Evolutionary conservation across 305 asterid genomes (phyloP), one percentile per base, ranked within the genome.

Genomic region (Caryopteris hybrid): DNA sequence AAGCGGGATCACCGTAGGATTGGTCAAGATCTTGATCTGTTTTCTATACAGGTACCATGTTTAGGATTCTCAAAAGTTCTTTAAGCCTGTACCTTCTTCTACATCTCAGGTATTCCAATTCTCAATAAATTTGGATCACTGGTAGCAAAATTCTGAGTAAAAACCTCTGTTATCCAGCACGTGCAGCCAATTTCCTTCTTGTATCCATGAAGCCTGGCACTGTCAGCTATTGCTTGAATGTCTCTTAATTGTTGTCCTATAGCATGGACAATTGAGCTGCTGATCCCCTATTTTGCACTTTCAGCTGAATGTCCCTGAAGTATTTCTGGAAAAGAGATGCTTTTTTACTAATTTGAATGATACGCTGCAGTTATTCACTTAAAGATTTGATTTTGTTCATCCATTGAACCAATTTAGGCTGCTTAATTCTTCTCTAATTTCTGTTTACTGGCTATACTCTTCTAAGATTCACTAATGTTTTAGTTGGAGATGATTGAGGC

Each of bases 1-100:
- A 90, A 97, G 72, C 85, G 98, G 66, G 98, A 93, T 78, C 98
- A 93, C 75, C 90, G 97, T 16, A 86, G 94, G 64, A 82, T 93
- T 75, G 97, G 98, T 73, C 98, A 84, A 74, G 96, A 93, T 79
- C 97, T 93, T 68, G 98, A 93, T 83, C 88, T 93, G 57, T 93
- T 93, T 66, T 93, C 98, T 69, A 88, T 93, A 76, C 98, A 93
- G 95, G 98, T 87, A 74, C 59, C 64, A 21, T 71, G 50, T 61
- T 18, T 54, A 36, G 68, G 53, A 72, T 70, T 58, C 69, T 55
- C 42, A 33, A 52, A 65, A 60, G 17, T 53, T 42, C 27, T 41
- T 10, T 50, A 5, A 23, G 20, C 57, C 39, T 48, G 8, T 38
- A 25, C 42, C 47, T 58, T 47, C 21, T 34, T 43, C 50, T n/a